Evolutionary conservation across 306 rosid species (phyloP).

Genomic region (Vicia faba): DNA sequence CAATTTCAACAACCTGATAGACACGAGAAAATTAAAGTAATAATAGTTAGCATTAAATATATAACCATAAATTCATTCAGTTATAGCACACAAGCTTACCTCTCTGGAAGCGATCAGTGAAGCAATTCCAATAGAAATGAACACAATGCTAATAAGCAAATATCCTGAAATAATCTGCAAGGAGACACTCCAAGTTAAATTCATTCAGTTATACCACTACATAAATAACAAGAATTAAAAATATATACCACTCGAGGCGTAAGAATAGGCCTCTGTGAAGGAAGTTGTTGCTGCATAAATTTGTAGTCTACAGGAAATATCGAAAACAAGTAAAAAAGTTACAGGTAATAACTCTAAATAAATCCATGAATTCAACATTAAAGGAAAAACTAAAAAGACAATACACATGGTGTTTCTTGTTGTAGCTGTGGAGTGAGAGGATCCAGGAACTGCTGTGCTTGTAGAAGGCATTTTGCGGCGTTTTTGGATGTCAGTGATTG

Average conservation of each 20-base stretch:
- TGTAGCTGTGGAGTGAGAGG: slow-evolving; percentile 62
- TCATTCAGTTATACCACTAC: too few species aligned
- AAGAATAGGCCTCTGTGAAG: slow-evolving; percentile 94
- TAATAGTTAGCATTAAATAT: slow-evolving; percentile 36
- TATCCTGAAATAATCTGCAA: slow-evolving; percentile 90
- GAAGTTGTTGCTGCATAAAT: slow-evolving; percentile 96
- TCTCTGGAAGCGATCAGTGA: slow-evolving; percentile 77
- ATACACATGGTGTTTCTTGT: slow-evolving; percentile 82
- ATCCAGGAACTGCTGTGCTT: slow-evolving; percentile 72
- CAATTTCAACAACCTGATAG: slow-evolving; percentile 80
- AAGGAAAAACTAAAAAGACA: slow-evolving; percentile 17
- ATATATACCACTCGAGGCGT: slow-evolving; percentile 79
- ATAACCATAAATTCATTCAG: slow-evolving; percentile 27
- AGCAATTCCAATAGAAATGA: slow-evolving; percentile 86
- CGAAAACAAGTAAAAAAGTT: background rate
- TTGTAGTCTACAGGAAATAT: slow-evolving; percentile 65
- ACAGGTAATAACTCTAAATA: background rate
- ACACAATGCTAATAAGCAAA: slow-evolving; percentile 71
- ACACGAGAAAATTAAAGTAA: slow-evolving; percentile 4
- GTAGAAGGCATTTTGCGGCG: slow-evolving; percentile 58
- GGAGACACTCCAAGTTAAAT: too few species aligned
- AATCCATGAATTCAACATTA: too few species aligned
- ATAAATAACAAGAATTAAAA: too few species aligned
- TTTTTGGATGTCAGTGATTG: too few species aligned
- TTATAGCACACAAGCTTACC: slow-evolving; percentile 48